Percentiles rank a stretch among this genome's conserved stretches.
Conservation (phyloP, 2,329 filamentous ascomycete species). For the Cadophora malorum region DNA sequence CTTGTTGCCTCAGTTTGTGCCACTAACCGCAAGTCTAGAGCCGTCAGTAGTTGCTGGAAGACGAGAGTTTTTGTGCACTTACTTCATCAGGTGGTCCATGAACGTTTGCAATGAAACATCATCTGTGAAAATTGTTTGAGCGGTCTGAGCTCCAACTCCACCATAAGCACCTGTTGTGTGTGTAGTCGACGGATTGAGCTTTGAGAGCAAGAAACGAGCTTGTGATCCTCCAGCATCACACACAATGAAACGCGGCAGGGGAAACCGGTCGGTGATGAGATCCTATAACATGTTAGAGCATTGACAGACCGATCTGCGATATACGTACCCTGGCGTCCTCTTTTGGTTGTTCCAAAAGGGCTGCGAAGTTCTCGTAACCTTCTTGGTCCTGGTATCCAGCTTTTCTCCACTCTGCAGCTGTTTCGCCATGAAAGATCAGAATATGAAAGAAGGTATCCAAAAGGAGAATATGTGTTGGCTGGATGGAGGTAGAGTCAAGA, state of each 20-base stretch:
- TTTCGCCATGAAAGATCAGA: conserved; percentile 98
- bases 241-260: conserved; percentile 97
- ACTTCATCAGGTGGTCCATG: conserved; percentile 99
- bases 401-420: conserved; percentile 96
- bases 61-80: conserved; percentile 49
- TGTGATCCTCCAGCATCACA: conserved; percentile 98
- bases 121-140: conserved; percentile 98
- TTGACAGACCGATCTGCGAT: background rate
- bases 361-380: conserved; percentile 94
- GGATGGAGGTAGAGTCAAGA: conserved; percentile 94
- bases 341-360: conserved; percentile 88
- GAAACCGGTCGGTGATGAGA: conserved; percentile 95
- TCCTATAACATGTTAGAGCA: conserved; percentile 62
- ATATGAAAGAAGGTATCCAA: conserved; percentile 99
- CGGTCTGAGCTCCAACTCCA: conserved; percentile 81
- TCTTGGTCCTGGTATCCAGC: conserved; percentile 98
- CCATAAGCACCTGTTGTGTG: conserved; percentile 94
- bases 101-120: conserved; percentile 98
- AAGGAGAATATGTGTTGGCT: conserved; percentile 89
- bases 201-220: conserved; percentile 93
- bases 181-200: conserved; percentile 96
- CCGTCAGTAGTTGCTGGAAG: background rate
- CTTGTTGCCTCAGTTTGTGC: conserved; percentile 57
- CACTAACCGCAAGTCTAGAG: conserved; percentile 65
- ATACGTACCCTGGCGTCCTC: conserved; percentile 87